These are phyloP conservation scores for Elongisporangium senticosum DNA, from an alignment of 352 stramenopile species.

Conservation along the genomic window DNA sequence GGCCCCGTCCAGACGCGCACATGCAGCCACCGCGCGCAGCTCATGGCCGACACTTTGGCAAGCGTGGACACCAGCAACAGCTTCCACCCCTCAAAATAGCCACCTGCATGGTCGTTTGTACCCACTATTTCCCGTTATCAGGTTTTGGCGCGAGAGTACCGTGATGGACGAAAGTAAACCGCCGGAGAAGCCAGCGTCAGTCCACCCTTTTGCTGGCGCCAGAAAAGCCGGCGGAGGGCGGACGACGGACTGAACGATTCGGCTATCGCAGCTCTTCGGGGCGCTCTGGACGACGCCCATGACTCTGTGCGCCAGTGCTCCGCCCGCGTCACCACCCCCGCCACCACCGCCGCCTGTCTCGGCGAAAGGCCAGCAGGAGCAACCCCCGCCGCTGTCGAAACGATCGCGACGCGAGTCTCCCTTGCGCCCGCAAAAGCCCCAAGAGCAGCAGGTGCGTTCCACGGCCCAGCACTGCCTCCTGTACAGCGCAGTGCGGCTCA, in stretches of 20 bases:
- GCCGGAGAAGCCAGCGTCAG: not conserved
- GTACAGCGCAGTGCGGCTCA: not conserved
- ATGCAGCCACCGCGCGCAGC: slow-evolving; percentile 25
- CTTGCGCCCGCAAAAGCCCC: not conserved
- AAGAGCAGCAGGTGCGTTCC: not conserved
- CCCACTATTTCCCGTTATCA: not conserved
- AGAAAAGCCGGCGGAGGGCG: not conserved
- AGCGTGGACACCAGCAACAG: not conserved
- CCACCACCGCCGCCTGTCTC: not conserved
- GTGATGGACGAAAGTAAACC: not conserved
- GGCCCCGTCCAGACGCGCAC: slow-evolving; percentile 37
- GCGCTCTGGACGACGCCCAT: not conserved
- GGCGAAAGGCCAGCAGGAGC: not conserved
- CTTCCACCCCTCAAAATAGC: not conserved
- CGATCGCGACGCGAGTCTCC: not conserved
- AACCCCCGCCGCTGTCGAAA: not conserved
- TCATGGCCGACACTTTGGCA: slow-evolving; percentile 13
- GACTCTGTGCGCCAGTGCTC: not conserved
- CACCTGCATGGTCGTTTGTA: not conserved
- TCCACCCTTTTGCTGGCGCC: not conserved
- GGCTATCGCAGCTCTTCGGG: not conserved
- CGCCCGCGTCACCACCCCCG: too few species aligned
- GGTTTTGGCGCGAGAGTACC: not conserved
- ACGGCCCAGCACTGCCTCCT: not conserved
- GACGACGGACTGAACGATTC: not conserved